Evolutionary conservation across 352 stramenopile species (phyloP).

Genomic region (Globisporangium alternatum): DNA sequence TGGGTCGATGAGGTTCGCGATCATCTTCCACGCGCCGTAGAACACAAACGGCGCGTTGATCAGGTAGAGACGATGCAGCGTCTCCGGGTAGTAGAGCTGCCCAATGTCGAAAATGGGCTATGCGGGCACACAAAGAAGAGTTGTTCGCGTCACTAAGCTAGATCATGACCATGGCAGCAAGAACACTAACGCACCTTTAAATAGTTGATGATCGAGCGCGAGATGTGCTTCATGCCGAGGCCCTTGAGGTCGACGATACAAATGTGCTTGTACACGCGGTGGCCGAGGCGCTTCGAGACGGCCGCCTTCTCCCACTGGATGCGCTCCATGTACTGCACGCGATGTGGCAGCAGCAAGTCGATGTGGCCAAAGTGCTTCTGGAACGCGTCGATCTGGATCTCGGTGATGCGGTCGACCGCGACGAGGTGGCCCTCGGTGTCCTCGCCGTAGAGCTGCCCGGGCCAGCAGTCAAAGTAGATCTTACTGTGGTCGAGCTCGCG

Average conservation of each 20-base stretch:
- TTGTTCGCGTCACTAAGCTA: not conserved
- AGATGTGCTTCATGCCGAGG: slow-evolving; percentile 65
- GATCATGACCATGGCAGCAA: not conserved
- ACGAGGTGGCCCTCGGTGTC: slow-evolving; percentile 73
- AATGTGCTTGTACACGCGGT: slow-evolving; percentile 82
- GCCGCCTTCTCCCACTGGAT: slow-evolving; percentile 75
- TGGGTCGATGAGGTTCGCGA: slow-evolving; percentile 61
- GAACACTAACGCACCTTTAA: slow-evolving; percentile 40
- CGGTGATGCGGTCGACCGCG: slow-evolving; percentile 56
- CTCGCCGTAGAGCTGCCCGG: slow-evolving; percentile 60
- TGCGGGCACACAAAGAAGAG: slow-evolving; percentile 8
- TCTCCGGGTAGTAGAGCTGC: slow-evolving; percentile 81
- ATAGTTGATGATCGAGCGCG: slow-evolving; percentile 49
- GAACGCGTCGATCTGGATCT: slow-evolving; percentile 64
- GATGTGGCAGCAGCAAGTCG: slow-evolving; percentile 58
- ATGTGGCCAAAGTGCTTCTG: slow-evolving; percentile 54
- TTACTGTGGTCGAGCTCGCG: slow-evolving; percentile 53
- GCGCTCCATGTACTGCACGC: slow-evolving; percentile 76
- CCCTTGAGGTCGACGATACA: slow-evolving; percentile 77
- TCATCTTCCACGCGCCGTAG: slow-evolving; percentile 79
- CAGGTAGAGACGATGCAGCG: slow-evolving; percentile 71
- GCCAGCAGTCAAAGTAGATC: slow-evolving; percentile 69
- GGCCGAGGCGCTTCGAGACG: slow-evolving; percentile 57
- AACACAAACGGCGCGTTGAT: slow-evolving; percentile 84
- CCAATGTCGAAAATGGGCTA: slow-evolving; percentile 79